Conservation (phyloP, 148 eudicot species). For the Rhododendron kiyosumense region DNA sequence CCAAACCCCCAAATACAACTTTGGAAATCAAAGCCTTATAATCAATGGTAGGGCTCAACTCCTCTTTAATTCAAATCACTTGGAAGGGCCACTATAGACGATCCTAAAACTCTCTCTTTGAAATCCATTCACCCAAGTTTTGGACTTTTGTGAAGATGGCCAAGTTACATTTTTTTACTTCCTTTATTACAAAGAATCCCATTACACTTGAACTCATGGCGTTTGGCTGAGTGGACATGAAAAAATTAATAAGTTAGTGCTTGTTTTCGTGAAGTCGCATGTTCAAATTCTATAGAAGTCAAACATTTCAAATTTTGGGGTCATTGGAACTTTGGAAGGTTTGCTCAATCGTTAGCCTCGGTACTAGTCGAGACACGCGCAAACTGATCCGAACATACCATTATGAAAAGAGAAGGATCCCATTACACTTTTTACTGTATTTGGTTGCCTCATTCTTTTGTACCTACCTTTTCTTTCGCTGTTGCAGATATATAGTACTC, state of each 20-base stretch:
- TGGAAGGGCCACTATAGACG: neutral
- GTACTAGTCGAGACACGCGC: no score
- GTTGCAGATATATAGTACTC: neutral
- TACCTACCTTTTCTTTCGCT: neutral
- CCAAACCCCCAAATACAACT: neutral
- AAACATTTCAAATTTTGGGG: no score
- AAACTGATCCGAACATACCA: no score
- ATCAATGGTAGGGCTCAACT: conserved; percentile 2
- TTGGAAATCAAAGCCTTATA: neutral
- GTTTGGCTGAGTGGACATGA: neutral
- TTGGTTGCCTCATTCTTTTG: neutral
- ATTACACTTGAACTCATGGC: no score
- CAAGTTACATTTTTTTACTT: neutral
- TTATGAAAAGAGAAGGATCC: neutral
- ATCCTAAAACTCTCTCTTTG: neutral
- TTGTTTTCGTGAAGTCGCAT: no score
- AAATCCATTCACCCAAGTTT: neutral
- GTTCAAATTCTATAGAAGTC: no score
- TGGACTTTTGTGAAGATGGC: neutral
- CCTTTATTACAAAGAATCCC: neutral
- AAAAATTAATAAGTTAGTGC: no score
- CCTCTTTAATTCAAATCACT: conserved; percentile 1
- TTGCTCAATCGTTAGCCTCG: no score
- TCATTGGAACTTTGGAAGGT: no score
- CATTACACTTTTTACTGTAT: neutral